Evolutionary conservation across 768 basidiomycete species (phyloP).

Genomic region (Termitomyces sp.): DNA sequence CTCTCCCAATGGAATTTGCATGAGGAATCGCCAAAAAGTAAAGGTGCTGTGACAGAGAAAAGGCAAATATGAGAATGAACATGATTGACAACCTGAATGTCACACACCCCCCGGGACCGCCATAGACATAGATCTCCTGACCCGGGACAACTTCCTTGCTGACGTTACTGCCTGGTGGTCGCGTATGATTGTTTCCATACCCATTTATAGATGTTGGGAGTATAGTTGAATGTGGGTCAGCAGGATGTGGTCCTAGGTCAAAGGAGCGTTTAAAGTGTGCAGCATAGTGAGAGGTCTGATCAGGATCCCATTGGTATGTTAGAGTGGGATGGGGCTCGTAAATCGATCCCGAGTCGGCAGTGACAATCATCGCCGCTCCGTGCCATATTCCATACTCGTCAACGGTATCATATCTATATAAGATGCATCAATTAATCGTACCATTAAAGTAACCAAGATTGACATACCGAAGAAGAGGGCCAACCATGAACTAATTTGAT

Average conservation of each 20-base stretch:
- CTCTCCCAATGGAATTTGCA: conserved; percentile 69
- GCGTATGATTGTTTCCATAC: conserved; percentile 16
- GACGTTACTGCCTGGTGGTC: conserved; percentile 23
- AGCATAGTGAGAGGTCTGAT: conserved; percentile 20
- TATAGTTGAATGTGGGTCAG: conserved; percentile 59
- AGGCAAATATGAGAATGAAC: background rate
- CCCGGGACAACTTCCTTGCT: conserved; percentile 43
- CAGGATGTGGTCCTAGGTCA: conserved; percentile 68
- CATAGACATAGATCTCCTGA: conserved; percentile 73
- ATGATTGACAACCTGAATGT: conserved; percentile 5
- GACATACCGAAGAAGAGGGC: conserved; percentile 63
- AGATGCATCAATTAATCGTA: background rate
- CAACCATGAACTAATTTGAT: conserved; percentile 71
- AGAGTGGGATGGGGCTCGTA: conserved; percentile 73
- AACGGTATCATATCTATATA: conserved; percentile 76
- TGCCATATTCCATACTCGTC: conserved; percentile 77
- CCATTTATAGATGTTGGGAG: conserved; percentile 21
- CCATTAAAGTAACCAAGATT: background rate
- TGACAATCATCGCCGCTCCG: conserved; percentile 86
- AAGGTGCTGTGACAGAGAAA: conserved; percentile 51
- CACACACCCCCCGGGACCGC: conserved; percentile 47
- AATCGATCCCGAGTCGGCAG: conserved; percentile 72
- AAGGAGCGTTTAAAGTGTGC: conserved; percentile 30
- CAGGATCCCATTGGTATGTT: conserved; percentile 72
- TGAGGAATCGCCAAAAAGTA: conserved; percentile 92